Conservation (phyloP, 164 flowering plant species). For the Piper betle region DNA sequence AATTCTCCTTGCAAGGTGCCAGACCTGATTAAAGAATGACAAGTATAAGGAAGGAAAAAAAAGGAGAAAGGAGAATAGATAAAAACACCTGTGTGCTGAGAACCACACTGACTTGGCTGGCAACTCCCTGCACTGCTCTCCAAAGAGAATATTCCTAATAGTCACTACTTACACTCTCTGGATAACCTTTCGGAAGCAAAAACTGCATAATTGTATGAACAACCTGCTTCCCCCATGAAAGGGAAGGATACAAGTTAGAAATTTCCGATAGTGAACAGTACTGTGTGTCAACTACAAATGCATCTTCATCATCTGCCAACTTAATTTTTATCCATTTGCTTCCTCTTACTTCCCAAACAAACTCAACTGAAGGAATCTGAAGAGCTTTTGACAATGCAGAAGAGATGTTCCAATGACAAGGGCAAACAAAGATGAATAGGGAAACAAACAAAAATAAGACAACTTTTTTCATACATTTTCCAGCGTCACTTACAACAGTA, state of each 20-base stretch:
- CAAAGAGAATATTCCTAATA: conserved; percentile 92
- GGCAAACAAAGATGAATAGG: conserved; percentile 12
- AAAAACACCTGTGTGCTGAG: conserved; percentile 74
- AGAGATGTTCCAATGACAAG: conserved; percentile 11
- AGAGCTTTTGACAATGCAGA: conserved; percentile 26
- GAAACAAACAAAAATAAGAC: background rate
- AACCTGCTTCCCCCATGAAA: background rate
- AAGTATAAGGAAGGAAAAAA: background rate
- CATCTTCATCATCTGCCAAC: conserved; percentile 37
- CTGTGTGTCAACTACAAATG: conserved; percentile 20
- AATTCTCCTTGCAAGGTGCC: no score
- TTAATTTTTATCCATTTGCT: conserved; percentile 45
- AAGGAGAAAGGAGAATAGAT: background rate
- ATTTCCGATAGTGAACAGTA: conserved; percentile 1
- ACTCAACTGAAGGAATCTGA: conserved; percentile 2
- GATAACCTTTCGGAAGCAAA: conserved; percentile 87
- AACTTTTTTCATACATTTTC: background rate
- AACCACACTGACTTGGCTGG: conserved; percentile 85
- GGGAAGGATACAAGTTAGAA: background rate
- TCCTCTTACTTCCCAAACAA: conserved; percentile 65
- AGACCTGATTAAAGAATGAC: background rate
- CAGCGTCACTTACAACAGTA: background rate
- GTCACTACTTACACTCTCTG: conserved; percentile 72
- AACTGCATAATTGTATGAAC: conserved; percentile 13
- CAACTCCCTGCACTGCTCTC: conserved; percentile 91